phyloP scores from a whole-genome alignment of 2,329 filamentous ascomycete genomes.

The Blastomyces emzantsi region DNA sequence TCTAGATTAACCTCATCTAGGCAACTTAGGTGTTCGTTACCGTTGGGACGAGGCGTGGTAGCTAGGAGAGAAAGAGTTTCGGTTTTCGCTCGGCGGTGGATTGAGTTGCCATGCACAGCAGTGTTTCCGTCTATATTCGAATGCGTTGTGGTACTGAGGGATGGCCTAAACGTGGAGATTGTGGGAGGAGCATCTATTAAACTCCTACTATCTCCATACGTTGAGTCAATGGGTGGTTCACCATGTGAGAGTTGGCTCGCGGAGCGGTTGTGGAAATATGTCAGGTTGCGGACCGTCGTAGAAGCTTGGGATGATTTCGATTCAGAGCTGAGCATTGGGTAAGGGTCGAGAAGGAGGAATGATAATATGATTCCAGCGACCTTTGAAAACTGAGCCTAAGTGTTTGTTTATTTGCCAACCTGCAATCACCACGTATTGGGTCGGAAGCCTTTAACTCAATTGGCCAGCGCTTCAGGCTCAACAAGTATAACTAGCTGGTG shows the following conservation, averaged over 20 bases:
- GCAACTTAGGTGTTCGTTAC: neutral
- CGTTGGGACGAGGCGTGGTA: neutral
- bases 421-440: conserved; percentile 10
- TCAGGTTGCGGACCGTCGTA: neutral
- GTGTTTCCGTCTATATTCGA: neutral
- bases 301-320: conserved; percentile 1
- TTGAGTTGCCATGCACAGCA: neutral
- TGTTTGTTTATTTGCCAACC: conserved; percentile 7
- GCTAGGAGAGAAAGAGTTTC: conserved; percentile 6
- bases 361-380: neutral
- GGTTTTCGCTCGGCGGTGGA: conserved; percentile 11
- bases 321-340: conserved; percentile 6
- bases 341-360: neutral
- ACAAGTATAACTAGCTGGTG: neutral
- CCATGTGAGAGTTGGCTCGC: neutral
- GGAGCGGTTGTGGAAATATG: neutral
- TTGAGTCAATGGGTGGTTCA: neutral
- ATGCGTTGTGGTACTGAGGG: neutral
- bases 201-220: neutral
- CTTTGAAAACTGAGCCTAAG: neutral
- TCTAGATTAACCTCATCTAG: conserved; percentile 5
- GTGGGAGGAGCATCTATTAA: neutral
- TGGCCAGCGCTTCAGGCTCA: neutral
- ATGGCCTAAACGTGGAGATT: neutral
- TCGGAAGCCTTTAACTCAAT: neutral